Evolutionary conservation across 306 rosid genomes (phyloP).

Genomic region (Prunus dulcis): DNA sequence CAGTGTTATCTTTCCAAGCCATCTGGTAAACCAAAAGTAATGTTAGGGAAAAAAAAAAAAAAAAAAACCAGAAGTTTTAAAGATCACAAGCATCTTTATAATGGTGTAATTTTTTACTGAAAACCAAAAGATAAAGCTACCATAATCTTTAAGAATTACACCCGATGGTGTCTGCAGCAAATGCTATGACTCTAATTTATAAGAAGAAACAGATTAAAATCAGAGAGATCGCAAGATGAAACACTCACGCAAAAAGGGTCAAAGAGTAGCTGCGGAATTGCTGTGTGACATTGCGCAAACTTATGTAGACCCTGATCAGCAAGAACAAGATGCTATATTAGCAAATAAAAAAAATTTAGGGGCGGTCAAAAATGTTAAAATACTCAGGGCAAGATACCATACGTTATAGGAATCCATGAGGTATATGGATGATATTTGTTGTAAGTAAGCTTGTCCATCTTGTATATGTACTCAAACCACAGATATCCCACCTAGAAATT

Average conservation of each 20-base stretch:
- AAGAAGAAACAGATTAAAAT: neutral
- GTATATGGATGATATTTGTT: conserved; percentile 94
- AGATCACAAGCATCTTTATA: conserved; percentile 10
- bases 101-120: neutral
- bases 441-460: conserved; percentile 82
- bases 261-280: conserved; percentile 70
- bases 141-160: conserved; percentile 7
- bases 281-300: conserved; percentile 84
- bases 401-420: conserved; percentile 99
- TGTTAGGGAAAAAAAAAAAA: neutral
- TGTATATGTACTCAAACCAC: conserved; percentile 83
- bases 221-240: conserved; percentile 7
- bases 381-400: conserved; percentile 28
- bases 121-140: conserved; percentile 15
- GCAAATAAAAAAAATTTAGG: conserved; percentile 14
- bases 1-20: conserved; percentile 97
- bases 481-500: conserved; percentile 72
- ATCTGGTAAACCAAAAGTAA: conserved; percentile 40
- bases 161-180: conserved; percentile 8
- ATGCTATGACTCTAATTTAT: neutral
- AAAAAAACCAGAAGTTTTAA: conserved; percentile 5
- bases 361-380: conserved; percentile 11
- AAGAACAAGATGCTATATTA: conserved; percentile 22
- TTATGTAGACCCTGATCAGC: conserved; percentile 69
- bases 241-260: conserved; percentile 83